Base-by-base conservation (phyloP, 2,329 filamentous ascomycete species). In the Fusarium cyanostomum region DNA sequence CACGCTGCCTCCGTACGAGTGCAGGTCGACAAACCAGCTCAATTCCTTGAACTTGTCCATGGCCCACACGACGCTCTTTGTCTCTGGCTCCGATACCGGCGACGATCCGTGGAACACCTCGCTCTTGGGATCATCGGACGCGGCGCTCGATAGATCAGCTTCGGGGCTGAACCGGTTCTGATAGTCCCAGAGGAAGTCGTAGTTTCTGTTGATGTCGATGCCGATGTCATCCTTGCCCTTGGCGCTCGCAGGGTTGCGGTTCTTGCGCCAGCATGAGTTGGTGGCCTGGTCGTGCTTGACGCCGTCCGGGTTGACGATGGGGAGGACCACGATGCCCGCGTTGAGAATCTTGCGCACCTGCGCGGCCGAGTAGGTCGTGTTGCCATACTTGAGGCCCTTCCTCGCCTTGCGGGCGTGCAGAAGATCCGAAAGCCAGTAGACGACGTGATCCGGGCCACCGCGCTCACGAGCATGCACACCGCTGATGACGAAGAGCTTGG, bases 401-500 rank as follows among this genome's bases (percentile, higher is more conserved):
- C 79, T 77, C 30, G 78, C 74, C 66, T 81, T 78, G 62, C 82
- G 78, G 15, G 85, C 85, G 42, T 80, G 79, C 4, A 88, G 78
- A 5, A 88, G 76, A 67, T 88, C 85, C 0, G 83, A 75, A 27
- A 86, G 76, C 74, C 85, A 86, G 76, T 86, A 86, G 38, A 87
- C 72, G 12, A 87, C 75, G 56, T 82, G 78, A 67, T 88, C 85
- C 0, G 84, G 79, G 0, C 80, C 82, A 24, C 84, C 85, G 9
- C 85, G 81, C 73, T 88, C 85, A 21, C 85, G 82, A 8, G 85
- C 82, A 65, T 87, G 85, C 42, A 86, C 80, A 24, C 78, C 83
- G 37, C 80, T 80, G 56, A 82, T 82, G 54, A 88, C 73, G 68
- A 83, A 84, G 26, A 85, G 78, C 31, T 80, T 78, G 65, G 82